phyloP scores from a whole-genome alignment of 2,329 filamentous ascomycete species.

The Fusarium odoratissimum region DNA sequence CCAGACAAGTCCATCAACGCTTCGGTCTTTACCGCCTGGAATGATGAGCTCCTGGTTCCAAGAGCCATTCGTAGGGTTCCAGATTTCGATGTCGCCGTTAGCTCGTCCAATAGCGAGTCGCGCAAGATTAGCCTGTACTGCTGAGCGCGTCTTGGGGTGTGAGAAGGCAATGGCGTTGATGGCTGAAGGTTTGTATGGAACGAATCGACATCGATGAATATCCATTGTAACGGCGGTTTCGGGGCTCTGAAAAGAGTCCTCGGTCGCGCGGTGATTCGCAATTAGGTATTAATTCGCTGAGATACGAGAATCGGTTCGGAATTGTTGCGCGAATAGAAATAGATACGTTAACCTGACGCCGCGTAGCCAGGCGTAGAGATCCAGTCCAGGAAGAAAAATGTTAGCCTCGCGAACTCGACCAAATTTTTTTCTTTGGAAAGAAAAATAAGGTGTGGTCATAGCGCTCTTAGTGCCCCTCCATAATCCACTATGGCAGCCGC shows the following conservation, averaged over 20 bases:
- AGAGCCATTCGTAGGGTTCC: slow-evolving; percentile 84
- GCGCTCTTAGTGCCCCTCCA: slow-evolving; percentile 48
- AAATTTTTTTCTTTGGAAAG: slow-evolving; percentile 48
- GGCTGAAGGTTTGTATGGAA: slow-evolving; percentile 88
- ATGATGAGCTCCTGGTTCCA: slow-evolving; percentile 95
- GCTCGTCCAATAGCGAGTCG: slow-evolving; percentile 90
- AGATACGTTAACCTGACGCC: slow-evolving; percentile 36
- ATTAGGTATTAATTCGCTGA: background rate
- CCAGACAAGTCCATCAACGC: slow-evolving; percentile 92
- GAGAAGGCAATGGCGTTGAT: slow-evolving; percentile 98
- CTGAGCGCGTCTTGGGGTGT: slow-evolving; percentile 68
- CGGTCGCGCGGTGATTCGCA: slow-evolving; percentile 6
- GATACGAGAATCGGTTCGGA: background rate
- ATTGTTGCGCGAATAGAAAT: slow-evolving; percentile 11
- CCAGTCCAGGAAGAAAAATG: slow-evolving; percentile 46
- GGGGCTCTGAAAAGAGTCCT: slow-evolving; percentile 10
- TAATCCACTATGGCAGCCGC: slow-evolving; percentile 36
- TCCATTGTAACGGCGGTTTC: slow-evolving; percentile 71
- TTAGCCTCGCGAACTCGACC: slow-evolving; percentile 44
- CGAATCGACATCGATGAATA: slow-evolving; percentile 96
- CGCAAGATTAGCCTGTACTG: slow-evolving; percentile 65
- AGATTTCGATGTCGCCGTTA: slow-evolving; percentile 97
- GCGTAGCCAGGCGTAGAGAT: slow-evolving; percentile 44
- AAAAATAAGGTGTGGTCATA: slow-evolving; percentile 50
- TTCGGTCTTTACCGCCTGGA: slow-evolving; percentile 83